Base-by-base conservation (phyloP, 2,329 filamentous ascomycete species). In the Teratosphaeria destructans region DNA sequence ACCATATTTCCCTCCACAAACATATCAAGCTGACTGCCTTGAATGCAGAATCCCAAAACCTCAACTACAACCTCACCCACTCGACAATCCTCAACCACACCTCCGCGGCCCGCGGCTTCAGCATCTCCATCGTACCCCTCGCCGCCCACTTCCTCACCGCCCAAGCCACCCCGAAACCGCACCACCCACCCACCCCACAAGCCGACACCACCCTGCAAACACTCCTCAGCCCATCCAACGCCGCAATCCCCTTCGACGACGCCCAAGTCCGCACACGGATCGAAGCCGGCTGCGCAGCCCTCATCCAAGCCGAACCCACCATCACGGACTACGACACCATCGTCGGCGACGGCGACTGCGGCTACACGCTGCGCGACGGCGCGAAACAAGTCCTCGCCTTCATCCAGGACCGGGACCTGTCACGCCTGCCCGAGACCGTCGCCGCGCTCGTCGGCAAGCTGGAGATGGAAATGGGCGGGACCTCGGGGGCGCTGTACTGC, bases 261-360 rank as follows among this genome's bases (percentile, higher is more conserved):
- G 57, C 67, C 35, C 16, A 60, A 26, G 61, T 72, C 32, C 70
- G 70, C 16, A 47, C 52, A 8, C 64, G 66, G 11, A 71, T 73
- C 53, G 56, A 66, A 39, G 60, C 65, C 14, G 72, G 68, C 61
- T 73, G 71, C 62, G 61, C 68, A 35, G 70, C 70, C 8, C 63
- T 73, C 32, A 72, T 73, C 62, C 62, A 62, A 3, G 68, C 64
- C 29, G 71, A 73, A 56, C 67, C 70, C 10, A 71, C 64, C 19
- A 73, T 73, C 52, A 73, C 71, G 37, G 65, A 71, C 39, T 73
- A 73, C 63, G 71, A 73, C 64, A 70, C 69, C 1, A 72, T 72
- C 54, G 71, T 72, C 52, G 71, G 71, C 57, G 71, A 73, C 55
- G 71, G 71, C 37, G 71, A 73, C 55, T 73, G 71, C 58, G 71